Evolutionary conservation across 768 basidiomycete genomes (phyloP).

Genomic region (Leccinum rimulosum): DNA sequence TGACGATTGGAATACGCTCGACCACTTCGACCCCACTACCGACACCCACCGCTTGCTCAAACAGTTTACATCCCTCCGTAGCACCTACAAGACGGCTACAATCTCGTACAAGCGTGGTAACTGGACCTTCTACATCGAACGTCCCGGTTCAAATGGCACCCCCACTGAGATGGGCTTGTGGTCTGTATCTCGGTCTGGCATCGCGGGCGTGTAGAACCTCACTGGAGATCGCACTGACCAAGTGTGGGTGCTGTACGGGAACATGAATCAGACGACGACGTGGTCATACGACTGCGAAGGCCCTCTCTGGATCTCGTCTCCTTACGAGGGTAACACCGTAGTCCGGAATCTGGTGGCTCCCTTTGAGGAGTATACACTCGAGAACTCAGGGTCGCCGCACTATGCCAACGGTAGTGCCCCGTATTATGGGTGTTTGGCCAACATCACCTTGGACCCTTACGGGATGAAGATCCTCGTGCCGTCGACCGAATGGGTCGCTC

Average conservation of each 20-base stretch:
- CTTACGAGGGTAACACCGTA: constrained; percentile 56
- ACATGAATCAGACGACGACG: constrained; percentile 72
- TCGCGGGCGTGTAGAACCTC: constrained; percentile 57
- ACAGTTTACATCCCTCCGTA: constrained; percentile 46
- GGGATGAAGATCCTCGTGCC: constrained; percentile 85
- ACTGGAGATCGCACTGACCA: constrained; percentile 59
- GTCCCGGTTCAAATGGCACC: constrained; percentile 83
- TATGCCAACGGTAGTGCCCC: constrained; percentile 56
- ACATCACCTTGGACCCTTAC: constrained; percentile 66
- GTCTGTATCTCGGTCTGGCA: constrained; percentile 70
- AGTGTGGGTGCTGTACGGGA: constrained; percentile 84
- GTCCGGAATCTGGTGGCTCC: constrained; percentile 81
- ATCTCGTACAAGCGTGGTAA: constrained; percentile 79
- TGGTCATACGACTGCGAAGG: constrained; percentile 62
- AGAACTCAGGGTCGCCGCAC: constrained; percentile 64
- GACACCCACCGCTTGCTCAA: too few relatives aligned
- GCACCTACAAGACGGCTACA: constrained; percentile 81
- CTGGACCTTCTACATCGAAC: constrained; percentile 76
- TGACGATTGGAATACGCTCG: too few relatives aligned
- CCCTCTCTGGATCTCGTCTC: constrained; percentile 73
- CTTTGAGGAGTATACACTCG: constrained; percentile 73
- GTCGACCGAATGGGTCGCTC: constrained; percentile 58
- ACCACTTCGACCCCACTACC: too few relatives aligned
- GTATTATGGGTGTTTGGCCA: constrained; percentile 70
- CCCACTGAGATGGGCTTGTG: constrained; percentile 85